phyloP scores from a whole-genome alignment of 2,329 filamentous ascomycete species.

The Allantophomopsis cytisporea region DNA sequence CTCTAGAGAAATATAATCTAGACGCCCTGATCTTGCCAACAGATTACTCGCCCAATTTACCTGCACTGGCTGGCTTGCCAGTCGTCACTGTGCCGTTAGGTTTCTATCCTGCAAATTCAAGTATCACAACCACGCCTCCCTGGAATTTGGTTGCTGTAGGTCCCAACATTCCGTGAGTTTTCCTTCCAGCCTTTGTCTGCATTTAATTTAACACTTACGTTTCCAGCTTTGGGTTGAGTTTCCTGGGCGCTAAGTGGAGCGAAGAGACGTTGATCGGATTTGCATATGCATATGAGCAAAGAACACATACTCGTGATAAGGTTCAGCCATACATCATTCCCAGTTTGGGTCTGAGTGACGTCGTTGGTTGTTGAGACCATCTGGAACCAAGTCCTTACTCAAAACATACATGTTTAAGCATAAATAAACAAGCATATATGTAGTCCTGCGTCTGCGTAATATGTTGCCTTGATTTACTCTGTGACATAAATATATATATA shows the following conservation, averaged over 20 bases:
- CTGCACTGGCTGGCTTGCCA: constrained; percentile 43
- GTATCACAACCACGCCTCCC: constrained; percentile 24
- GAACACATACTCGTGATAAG: constrained; percentile 26
- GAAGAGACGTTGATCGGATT: constrained; percentile 49
- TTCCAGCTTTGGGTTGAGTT: constrained; percentile 42
- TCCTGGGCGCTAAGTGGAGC: constrained; percentile 45
- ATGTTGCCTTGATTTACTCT: too few species aligned
- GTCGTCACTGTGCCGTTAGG: constrained; percentile 52
- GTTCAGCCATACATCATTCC: constrained; percentile 34
- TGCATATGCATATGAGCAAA: constrained; percentile 52
- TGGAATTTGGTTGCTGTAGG: constrained; percentile 36
- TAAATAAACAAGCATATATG: too few species aligned
- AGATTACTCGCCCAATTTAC: constrained; percentile 27
- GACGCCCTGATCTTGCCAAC: constrained; percentile 51
- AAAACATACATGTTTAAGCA: too few species aligned
- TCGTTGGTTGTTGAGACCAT: constrained; percentile 14
- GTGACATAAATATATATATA: too few species aligned
- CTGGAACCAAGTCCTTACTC: too few species aligned
- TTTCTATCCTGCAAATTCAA: constrained; percentile 31
- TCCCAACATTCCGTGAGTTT: constrained; percentile 31
- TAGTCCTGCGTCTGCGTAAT: too few species aligned
- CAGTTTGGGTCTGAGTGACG: constrained; percentile 29
- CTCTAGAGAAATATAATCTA: constrained; percentile 38
- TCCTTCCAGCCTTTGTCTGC: neutral
- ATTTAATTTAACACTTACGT: constrained; percentile 2